Conservation (phyloP, 352 stramenopile genomes). For the Pythium folliculosum region DNA sequence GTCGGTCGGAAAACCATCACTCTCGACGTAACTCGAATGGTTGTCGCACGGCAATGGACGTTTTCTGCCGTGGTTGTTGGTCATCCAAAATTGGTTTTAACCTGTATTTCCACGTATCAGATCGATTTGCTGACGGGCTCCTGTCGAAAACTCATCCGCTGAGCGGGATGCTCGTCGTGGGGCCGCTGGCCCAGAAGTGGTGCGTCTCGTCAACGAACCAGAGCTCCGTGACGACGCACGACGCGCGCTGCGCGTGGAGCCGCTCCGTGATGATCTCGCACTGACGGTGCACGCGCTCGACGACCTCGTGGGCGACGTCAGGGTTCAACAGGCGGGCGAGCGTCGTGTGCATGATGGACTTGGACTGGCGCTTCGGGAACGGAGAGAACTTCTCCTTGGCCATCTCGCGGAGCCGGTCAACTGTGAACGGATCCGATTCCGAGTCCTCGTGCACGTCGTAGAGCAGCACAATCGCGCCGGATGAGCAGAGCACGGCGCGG, state of each 20-base stretch:
- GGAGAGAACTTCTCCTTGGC: constrained; percentile 50
- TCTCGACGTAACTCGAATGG: not conserved
- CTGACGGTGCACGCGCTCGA: constrained; percentile 40
- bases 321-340: constrained; percentile 57
- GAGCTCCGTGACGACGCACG: constrained; percentile 47
- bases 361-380: constrained; percentile 37
- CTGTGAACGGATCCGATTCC: constrained; percentile 47
- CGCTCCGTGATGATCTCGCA: constrained; percentile 58
- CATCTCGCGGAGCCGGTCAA: constrained; percentile 53
- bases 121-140: constrained; percentile 4
- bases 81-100: not conserved
- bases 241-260: constrained; percentile 30
- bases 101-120: not conserved
- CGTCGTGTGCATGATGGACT: constrained; percentile 76
- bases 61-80: not conserved
- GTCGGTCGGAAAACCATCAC: constrained; percentile 17
- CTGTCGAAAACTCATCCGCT: constrained; percentile 6
- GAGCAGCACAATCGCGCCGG: constrained; percentile 68
- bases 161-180: constrained; percentile 48
- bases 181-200: constrained; percentile 53
- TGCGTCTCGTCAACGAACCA: constrained; percentile 80
- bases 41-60: not conserved
- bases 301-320: constrained; percentile 34
- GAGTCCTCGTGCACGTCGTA: constrained; percentile 48
- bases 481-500: constrained; percentile 59